Percentiles rank a stretch among this genome's conserved stretches.
Evolutionary conservation across 1,284 basidiomycete species (phyloP).

Genomic region (Ustilago hordei): DNA sequence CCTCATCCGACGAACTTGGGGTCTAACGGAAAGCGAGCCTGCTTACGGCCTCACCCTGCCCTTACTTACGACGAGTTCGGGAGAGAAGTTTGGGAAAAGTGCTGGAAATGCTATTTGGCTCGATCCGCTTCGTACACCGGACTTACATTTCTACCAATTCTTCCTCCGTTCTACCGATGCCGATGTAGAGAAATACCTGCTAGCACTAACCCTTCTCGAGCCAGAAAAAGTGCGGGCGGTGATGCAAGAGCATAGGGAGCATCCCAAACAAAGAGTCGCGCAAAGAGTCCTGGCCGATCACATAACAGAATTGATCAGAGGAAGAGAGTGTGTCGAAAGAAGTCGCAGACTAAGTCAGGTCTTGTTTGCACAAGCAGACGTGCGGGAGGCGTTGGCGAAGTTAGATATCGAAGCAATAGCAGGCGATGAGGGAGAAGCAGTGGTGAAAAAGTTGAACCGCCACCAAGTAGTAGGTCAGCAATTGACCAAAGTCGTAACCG

Average conservation of each 20-base stretch:
- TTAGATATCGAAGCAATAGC: neutral
- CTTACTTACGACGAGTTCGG: conserved; percentile 86
- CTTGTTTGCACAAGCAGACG: conserved; percentile 72
- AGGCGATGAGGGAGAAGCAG: neutral
- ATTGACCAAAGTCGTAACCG: conserved; percentile 6
- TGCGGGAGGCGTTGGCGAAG: conserved; percentile 56
- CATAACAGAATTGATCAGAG: conserved; percentile 79
- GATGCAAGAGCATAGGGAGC: conserved; percentile 75
- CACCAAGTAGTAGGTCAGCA: conserved; percentile 13
- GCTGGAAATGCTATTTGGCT: conserved; percentile 94
- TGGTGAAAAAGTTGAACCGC: neutral
- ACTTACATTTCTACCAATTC: conserved; percentile 76
- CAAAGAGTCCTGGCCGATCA: conserved; percentile 86
- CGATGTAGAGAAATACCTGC: conserved; percentile 84
- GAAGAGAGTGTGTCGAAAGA: conserved; percentile 71
- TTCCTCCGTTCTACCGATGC: conserved; percentile 85
- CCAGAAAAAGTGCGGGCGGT: conserved; percentile 75
- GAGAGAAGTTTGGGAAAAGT: conserved; percentile 97
- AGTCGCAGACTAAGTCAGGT: conserved; percentile 74
- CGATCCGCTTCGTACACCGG: conserved; percentile 21
- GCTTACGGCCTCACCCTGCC: conserved; percentile 92
- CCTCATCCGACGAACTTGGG: conserved; percentile 77
- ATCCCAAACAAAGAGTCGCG: conserved; percentile 76
- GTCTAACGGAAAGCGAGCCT: conserved; percentile 46
- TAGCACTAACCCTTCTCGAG: conserved; percentile 84